Conservation (phyloP, 1,284 basidiomycete species). For the Marasmius fiardii region DNA sequence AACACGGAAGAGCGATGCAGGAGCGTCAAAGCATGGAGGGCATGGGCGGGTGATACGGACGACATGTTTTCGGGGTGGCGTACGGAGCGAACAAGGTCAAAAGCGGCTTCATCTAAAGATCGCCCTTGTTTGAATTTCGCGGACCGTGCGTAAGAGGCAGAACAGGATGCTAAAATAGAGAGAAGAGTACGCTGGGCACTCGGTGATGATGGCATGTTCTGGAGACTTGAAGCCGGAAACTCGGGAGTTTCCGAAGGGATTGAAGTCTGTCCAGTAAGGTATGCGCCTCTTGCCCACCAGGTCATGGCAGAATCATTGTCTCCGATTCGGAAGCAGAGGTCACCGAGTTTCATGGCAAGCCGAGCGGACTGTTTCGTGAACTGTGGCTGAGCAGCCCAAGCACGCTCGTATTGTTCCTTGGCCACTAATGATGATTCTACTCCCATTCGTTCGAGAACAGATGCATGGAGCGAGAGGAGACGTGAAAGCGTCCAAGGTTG, state of each 20-base stretch:
- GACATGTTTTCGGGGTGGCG: constrained; percentile 44
- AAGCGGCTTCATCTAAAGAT: constrained; percentile 60
- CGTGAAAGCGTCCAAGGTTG: constrained; percentile 54
- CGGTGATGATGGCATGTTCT: constrained; percentile 50
- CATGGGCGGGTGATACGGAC: constrained; percentile 49
- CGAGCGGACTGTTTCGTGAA: constrained; percentile 47
- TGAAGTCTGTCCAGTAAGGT: constrained; percentile 32
- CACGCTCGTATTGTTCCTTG: constrained; percentile 59
- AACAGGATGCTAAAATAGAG: constrained; percentile 66
- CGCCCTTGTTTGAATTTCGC: constrained; percentile 68
- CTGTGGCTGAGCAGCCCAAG: constrained; percentile 47
- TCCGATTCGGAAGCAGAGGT: constrained; percentile 55
- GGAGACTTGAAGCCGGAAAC: too few species aligned
- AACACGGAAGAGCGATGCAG: constrained; percentile 73
- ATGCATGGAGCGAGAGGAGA: constrained; percentile 61
- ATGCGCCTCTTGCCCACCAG: constrained; percentile 66
- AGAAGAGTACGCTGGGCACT: constrained; percentile 67
- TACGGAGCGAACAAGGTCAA: constrained; percentile 66
- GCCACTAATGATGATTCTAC: constrained; percentile 57
- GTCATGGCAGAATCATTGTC: constrained; percentile 48
- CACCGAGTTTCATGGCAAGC: constrained; percentile 62
- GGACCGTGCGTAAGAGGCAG: constrained; percentile 65
- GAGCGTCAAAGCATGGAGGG: constrained; percentile 65
- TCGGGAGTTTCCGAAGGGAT: constrained; percentile 8
- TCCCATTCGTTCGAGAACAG: constrained; percentile 67